phyloP scores from a whole-genome alignment of 2,329 filamentous ascomycete species.

The Botryotinia narcissicola region DNA sequence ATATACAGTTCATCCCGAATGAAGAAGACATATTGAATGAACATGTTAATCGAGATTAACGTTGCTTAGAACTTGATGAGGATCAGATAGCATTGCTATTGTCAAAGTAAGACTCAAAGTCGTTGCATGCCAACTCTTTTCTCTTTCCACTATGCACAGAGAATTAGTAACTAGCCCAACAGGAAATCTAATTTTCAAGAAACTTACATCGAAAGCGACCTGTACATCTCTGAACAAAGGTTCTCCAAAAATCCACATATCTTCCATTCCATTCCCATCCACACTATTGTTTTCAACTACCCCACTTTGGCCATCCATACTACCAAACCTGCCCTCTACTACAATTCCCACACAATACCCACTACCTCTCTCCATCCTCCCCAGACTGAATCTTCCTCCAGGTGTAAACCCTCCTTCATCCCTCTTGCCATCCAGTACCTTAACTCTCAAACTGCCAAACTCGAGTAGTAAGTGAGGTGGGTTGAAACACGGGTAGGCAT shows the following conservation, averaged over 20 bases:
- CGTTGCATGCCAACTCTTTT: conserved; percentile 19
- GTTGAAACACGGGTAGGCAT: conserved; percentile 30
- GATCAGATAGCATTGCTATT: background rate
- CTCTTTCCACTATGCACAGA: conserved; percentile 16
- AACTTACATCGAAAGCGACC: conserved; percentile 31
- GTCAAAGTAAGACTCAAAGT: background rate
- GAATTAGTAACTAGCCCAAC: background rate
- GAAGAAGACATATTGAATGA: too few relatives aligned
- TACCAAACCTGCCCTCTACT: conserved; percentile 28
- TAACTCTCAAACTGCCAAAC: conserved; percentile 25
- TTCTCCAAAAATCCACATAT: conserved; percentile 32
- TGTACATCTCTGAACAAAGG: conserved; percentile 33
- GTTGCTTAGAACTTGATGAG: background rate
- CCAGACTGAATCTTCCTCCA: conserved; percentile 29
- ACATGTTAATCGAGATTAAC: background rate
- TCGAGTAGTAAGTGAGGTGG: conserved; percentile 29
- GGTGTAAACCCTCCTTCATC: conserved; percentile 23
- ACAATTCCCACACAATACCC: conserved; percentile 30
- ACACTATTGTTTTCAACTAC: background rate
- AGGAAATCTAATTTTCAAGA: background rate
- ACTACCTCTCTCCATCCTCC: conserved; percentile 27
- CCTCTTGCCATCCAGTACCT: conserved; percentile 26
- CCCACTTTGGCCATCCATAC: background rate
- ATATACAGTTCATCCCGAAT: too few relatives aligned
- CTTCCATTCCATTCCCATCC: conserved; percentile 24